phyloP scores from a whole-genome alignment of 495 filamentous ascomycete species.

The Tuber aestivum region DNA sequence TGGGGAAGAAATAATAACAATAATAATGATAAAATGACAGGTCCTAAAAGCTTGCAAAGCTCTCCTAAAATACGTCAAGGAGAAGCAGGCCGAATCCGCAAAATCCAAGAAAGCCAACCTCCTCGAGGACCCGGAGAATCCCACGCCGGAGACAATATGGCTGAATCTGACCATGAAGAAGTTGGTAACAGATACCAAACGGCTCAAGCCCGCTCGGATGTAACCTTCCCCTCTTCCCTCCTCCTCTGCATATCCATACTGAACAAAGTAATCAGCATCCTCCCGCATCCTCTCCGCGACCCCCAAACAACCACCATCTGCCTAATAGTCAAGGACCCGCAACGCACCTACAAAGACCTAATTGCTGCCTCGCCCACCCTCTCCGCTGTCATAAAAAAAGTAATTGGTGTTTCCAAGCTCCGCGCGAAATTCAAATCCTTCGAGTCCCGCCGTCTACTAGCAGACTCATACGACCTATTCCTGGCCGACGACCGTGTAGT shows the following conservation, averaged over 20 bases:
- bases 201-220: conserved; percentile 71
- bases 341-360: conserved; percentile 83
- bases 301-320: conserved; percentile 63
- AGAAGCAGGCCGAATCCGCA: conserved; percentile 52
- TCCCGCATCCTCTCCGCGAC: conserved; percentile 66
- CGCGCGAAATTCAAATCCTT: conserved; percentile 78
- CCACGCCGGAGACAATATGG: conserved; percentile 61
- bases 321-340: conserved; percentile 77
- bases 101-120: conserved; percentile 64
- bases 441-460: conserved; percentile 78
- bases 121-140: conserved; percentile 58
- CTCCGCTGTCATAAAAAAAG: conserved; percentile 63
- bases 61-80: conserved; percentile 68
- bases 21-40: conserved; percentile 46
- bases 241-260: background rate
- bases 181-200: conserved; percentile 67
- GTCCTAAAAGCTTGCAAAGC: conserved; percentile 73
- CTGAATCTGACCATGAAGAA: conserved; percentile 85
- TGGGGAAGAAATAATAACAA: conserved; percentile 9
- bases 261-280: conserved; percentile 40
- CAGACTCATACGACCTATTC: conserved; percentile 78
- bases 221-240: conserved; percentile 34
- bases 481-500: conserved; percentile 78
- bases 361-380: conserved; percentile 71
- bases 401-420: conserved; percentile 77